These are phyloP conservation scores for Globisporangium takayamanum DNA, from an alignment of 352 stramenopile genomes.

Conservation along the genomic window DNA sequence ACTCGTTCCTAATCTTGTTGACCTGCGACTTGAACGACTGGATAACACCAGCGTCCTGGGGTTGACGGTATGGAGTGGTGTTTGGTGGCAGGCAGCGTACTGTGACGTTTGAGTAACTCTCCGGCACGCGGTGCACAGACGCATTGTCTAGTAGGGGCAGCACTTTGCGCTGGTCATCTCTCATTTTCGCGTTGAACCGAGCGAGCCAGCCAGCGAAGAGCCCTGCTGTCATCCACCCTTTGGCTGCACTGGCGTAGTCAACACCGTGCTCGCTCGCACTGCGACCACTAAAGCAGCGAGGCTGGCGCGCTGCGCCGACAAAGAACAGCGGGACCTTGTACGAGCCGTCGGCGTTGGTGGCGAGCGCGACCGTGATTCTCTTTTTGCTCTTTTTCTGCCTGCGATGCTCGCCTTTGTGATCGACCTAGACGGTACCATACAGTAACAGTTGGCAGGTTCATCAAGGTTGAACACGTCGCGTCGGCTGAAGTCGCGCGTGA, in stretches of 20 bases:
- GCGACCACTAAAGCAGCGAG: neutral
- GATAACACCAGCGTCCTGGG: neutral
- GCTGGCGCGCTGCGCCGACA: neutral
- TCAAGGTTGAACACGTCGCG: constrained; percentile 10
- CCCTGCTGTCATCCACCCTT: constrained; percentile 5
- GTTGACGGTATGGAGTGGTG: neutral
- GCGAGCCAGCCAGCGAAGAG: neutral
- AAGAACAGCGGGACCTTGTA: neutral
- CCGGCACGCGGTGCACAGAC: neutral
- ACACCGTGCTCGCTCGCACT: neutral
- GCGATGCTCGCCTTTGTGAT: constrained; percentile 1
- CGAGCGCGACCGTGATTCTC: neutral
- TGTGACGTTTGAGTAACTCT: neutral
- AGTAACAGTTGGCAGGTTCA: constrained; percentile 5
- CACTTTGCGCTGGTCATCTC: neutral
- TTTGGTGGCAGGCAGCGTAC: neutral
- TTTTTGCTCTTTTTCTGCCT: constrained; percentile 1
- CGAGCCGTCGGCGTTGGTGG: constrained; percentile 3
- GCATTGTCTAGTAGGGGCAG: constrained; percentile 1
- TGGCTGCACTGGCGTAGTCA: constrained; percentile 1
- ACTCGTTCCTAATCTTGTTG: neutral
- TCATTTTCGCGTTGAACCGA: neutral
- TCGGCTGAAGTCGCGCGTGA: neutral
- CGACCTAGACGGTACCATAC: neutral
- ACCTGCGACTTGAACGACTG: neutral